A percentile compares a stretch with the other conserved stretches of the same genome.
These are phyloP conservation scores for Claviceps citrina DNA, from an alignment of 2,329 filamentous ascomycete species.

Conservation along the genomic window DNA sequence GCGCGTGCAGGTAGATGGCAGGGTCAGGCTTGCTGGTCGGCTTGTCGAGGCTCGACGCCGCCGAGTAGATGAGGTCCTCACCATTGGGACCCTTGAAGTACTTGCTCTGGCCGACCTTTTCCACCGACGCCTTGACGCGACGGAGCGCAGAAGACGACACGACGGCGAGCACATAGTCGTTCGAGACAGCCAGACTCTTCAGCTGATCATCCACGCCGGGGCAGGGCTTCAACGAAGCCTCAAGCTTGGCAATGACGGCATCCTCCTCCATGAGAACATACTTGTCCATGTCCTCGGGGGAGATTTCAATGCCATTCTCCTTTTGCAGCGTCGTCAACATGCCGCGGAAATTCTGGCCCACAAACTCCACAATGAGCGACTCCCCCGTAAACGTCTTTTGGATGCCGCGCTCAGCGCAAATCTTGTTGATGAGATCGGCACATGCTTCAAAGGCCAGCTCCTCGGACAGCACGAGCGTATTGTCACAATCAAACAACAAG, in stretches of 20 bases:
- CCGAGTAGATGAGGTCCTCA: slow-evolving; percentile 62
- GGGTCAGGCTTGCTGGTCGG: slow-evolving; percentile 89
- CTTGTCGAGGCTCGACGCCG: slow-evolving; percentile 58
- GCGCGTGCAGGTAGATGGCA: slow-evolving; percentile 68
- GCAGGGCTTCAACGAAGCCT: slow-evolving; percentile 52
- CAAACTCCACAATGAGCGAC: slow-evolving; percentile 69
- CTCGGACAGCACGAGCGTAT: slow-evolving; percentile 87
- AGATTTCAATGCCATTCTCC: slow-evolving; percentile 59
- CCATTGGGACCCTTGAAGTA: slow-evolving; percentile 43
- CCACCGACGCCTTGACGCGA: slow-evolving; percentile 61
- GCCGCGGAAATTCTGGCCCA: slow-evolving; percentile 87
- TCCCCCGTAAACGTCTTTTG: slow-evolving; percentile 59
- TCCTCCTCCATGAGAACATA: slow-evolving; percentile 70
- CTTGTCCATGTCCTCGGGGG: slow-evolving; percentile 49
- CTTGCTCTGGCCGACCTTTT: slow-evolving; percentile 64
- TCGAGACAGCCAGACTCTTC: slow-evolving; percentile 41
- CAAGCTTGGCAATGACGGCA: slow-evolving; percentile 67
- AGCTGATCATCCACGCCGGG: slow-evolving; percentile 53
- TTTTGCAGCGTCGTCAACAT: slow-evolving; percentile 68
- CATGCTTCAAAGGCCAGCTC: slow-evolving; percentile 83
- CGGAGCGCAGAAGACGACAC: slow-evolving; percentile 69
- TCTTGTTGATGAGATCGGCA: slow-evolving; percentile 75
- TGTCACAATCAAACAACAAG: slow-evolving; percentile 67
- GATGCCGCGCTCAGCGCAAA: slow-evolving; percentile 52
- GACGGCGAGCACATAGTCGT: slow-evolving; percentile 60